Percentiles rank a stretch among this genome's conserved stretches.
Conservation (phyloP, 2,329 filamentous ascomycete species). For the Fusarium pininemorale region DNA sequence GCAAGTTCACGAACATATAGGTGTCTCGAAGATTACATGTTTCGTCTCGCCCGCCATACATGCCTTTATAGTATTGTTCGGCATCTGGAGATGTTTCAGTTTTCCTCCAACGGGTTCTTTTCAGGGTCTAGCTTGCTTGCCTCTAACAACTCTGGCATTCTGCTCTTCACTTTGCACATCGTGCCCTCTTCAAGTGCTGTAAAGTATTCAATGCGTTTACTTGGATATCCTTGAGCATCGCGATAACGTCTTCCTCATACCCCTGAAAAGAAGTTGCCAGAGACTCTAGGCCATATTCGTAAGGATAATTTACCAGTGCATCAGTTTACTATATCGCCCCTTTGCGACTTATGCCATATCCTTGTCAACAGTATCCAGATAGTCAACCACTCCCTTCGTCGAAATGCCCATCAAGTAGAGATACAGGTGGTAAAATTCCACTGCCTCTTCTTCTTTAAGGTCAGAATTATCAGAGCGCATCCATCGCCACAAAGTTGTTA, state of each 20-base stretch:
- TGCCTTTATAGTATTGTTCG: conserved; percentile 26
- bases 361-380: conserved; percentile 23
- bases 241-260: conserved; percentile 13
- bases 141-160: conserved; percentile 25
- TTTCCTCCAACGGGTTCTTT: no score
- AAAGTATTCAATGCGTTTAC: conserved; percentile 17
- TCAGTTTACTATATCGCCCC: conserved; percentile 9
- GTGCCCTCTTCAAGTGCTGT: not conserved
- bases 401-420: conserved; percentile 27
- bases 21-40: conserved; percentile 28
- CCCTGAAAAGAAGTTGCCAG: conserved; percentile 19
- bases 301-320: conserved; percentile 21
- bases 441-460: not conserved
- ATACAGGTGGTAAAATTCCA: conserved; percentile 19
- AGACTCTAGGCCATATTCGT: conserved; percentile 26
- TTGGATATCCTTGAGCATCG: conserved; percentile 16
- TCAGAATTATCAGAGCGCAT: conserved; percentile 18
- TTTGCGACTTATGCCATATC: conserved; percentile 26
- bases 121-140: not conserved
- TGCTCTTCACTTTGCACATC: conserved; percentile 26
- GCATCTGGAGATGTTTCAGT: conserved; percentile 2
- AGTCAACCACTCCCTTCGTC: conserved; percentile 23
- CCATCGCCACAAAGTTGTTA: conserved; percentile 11
- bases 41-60: conserved; percentile 24
- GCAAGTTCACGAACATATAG: conserved; percentile 16